Percentiles rank a stretch among this genome's conserved stretches.
Conservation (phyloP, 352 stramenopile genomes). For the Globisporangium spinosum region DNA sequence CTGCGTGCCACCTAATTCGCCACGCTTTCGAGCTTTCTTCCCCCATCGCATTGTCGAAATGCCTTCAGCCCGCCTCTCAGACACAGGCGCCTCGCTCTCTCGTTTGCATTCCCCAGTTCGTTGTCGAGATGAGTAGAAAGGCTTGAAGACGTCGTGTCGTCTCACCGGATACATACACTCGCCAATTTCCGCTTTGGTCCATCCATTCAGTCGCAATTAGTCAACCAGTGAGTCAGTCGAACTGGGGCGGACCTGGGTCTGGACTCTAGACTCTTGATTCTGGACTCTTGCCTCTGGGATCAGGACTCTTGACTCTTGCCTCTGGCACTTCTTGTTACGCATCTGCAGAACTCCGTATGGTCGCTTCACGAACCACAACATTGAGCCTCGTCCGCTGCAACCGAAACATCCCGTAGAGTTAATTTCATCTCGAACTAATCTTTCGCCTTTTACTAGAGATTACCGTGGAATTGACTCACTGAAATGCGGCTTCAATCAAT, state of each 20-base stretch:
- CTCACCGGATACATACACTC: neutral
- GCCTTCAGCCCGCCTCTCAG: neutral
- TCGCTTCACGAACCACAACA: neutral
- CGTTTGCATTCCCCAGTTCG: neutral
- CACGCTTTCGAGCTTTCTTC: neutral
- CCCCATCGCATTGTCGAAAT: neutral
- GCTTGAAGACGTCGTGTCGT: neutral
- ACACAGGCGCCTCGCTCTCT: neutral
- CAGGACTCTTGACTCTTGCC: too few species aligned
- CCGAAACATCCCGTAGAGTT: slow-evolving; percentile 30
- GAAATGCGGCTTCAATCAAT: slow-evolving; percentile 75
- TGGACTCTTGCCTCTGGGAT: too few species aligned
- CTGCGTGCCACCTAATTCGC: neutral
- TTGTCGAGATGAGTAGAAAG: neutral
- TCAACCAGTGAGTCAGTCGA: neutral
- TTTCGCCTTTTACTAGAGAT: slow-evolving; percentile 95
- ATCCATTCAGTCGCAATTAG: neutral
- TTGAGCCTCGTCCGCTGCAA: neutral
- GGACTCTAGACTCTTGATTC: neutral
- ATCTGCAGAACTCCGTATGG: neutral
- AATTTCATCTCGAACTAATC: slow-evolving; percentile 82
- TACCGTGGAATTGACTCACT: slow-evolving; percentile 84
- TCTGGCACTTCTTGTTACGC: too few species aligned
- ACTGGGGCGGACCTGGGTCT: neutral
- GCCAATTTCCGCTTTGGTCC: neutral